phyloP scores from a whole-genome alignment of 306 rosid species.

The Hippophae tibetana region DNA sequence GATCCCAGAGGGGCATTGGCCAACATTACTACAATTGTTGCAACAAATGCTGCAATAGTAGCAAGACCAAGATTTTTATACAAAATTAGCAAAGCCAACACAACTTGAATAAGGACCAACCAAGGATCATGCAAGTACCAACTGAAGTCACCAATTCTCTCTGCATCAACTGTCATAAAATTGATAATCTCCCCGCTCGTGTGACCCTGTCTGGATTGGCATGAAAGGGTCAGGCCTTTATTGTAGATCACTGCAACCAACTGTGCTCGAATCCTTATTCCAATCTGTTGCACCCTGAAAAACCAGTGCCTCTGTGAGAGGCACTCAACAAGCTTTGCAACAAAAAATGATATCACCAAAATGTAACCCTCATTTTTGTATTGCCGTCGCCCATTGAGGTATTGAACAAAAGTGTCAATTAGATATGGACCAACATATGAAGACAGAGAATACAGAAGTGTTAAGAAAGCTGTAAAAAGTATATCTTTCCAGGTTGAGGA shows the following conservation, averaged over 20 bases:
- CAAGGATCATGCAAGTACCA: conserved; percentile 37
- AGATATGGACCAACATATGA: conserved; percentile 64
- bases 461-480: conserved; percentile 34
- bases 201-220: conserved; percentile 33
- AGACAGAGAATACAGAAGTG: conserved; percentile 21
- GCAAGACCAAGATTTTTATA: conserved; percentile 44
- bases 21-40: conserved; percentile 37
- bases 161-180: conserved; percentile 48
- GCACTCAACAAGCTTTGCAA: conserved; percentile 50
- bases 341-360: conserved; percentile 33
- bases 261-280: conserved; percentile 38
- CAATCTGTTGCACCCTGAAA: conserved; percentile 40
- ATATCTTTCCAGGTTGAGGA: conserved; percentile 40
- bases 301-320: conserved; percentile 39
- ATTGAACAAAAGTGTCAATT: conserved; percentile 51
- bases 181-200: conserved; percentile 52
- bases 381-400: conserved; percentile 34
- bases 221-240: conserved; percentile 47
- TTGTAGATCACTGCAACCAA: conserved; percentile 43
- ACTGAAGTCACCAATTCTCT: conserved; percentile 31
- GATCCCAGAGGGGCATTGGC: conserved; percentile 37
- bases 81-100: conserved; percentile 31
- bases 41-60: conserved; percentile 31
- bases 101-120: conserved; percentile 32
- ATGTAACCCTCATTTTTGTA: conserved; percentile 39